Conservation (phyloP, 2,329 filamentous ascomycete genomes). For the Alternaria gaisen region DNA sequence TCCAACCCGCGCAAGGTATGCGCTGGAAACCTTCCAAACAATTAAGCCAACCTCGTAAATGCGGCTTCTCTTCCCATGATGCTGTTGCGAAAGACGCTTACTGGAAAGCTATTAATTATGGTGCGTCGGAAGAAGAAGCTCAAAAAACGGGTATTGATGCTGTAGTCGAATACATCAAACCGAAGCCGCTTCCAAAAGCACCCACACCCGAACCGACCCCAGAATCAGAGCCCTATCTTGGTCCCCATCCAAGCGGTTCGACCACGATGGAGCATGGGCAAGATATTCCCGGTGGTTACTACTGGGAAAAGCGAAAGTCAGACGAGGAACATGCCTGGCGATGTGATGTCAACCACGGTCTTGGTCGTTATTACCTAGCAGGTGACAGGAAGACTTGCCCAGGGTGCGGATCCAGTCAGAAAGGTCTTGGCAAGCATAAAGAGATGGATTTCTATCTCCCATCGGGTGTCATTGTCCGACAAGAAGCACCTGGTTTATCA, state of each 20-base stretch:
- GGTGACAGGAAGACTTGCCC: slow-evolving; percentile 35
- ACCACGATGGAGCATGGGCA: slow-evolving; percentile 40
- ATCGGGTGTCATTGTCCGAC: slow-evolving; percentile 23
- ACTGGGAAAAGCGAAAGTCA: slow-evolving; percentile 19
- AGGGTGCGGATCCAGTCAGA: slow-evolving; percentile 31
- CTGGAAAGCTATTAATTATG: slow-evolving; percentile 25
- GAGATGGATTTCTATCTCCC: slow-evolving; percentile 42
- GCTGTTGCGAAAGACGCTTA: slow-evolving; percentile 37
- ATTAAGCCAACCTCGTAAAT: slow-evolving; percentile 11
- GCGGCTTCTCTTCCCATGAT: slow-evolving; percentile 28
- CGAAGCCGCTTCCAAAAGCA: slow-evolving; percentile 20
- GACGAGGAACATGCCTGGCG: slow-evolving; percentile 36
- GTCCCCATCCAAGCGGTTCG: slow-evolving; percentile 38
- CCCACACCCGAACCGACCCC: slow-evolving; percentile 23
- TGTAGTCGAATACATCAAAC: slow-evolving; percentile 20
- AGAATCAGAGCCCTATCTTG: slow-evolving; percentile 26
- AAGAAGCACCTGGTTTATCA: slow-evolving; percentile 24
- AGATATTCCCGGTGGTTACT: slow-evolving; percentile 27
- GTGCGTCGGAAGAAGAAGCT: slow-evolving; percentile 23
- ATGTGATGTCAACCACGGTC: slow-evolving; percentile 39
- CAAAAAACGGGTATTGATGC: slow-evolving; percentile 21
- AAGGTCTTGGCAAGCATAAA: slow-evolving; percentile 16
- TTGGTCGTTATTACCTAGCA: slow-evolving; percentile 43
- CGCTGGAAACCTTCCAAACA: slow-evolving; percentile 33
- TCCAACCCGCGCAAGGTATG: slow-evolving; percentile 25